Conservation (phyloP, 176 grass and related monocot species). For the Oryza coarctata region DNA sequence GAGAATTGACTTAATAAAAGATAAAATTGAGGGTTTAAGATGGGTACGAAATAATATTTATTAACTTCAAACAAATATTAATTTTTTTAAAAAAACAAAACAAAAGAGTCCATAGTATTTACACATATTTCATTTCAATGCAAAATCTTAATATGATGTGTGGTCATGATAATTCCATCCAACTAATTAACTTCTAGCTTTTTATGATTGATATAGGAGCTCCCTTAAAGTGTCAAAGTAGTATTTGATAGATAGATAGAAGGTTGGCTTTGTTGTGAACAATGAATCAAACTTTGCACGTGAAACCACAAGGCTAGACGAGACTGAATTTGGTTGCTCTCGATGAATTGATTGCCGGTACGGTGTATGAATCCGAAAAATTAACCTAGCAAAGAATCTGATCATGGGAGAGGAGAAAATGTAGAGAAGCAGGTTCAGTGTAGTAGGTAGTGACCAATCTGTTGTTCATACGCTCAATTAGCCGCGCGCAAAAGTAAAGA, state of each 20-base stretch:
- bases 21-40: background rate
- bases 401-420: background rate
- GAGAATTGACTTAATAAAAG: background rate
- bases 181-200: background rate
- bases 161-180: no score
- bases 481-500: background rate
- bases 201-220: no score
- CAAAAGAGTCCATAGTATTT: background rate
- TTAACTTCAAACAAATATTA: no score
- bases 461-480: background rate
- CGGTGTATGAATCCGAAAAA: background rate
- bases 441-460: background rate
- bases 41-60: background rate
- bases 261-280: background rate
- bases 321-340: background rate
- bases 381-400: background rate
- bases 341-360: no score
- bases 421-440: no score
- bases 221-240: no score
- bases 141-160: no score
- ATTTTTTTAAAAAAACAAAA: background rate
- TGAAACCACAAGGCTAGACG: conserved; percentile 3
- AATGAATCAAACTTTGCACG: background rate
- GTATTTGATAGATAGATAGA: no score
- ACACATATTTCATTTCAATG: no score